Evolutionary conservation across 306 rosid genomes (phyloP), one percentile per base, ranked within the genome.

Genomic region (Citrullus mucosospermus): DNA sequence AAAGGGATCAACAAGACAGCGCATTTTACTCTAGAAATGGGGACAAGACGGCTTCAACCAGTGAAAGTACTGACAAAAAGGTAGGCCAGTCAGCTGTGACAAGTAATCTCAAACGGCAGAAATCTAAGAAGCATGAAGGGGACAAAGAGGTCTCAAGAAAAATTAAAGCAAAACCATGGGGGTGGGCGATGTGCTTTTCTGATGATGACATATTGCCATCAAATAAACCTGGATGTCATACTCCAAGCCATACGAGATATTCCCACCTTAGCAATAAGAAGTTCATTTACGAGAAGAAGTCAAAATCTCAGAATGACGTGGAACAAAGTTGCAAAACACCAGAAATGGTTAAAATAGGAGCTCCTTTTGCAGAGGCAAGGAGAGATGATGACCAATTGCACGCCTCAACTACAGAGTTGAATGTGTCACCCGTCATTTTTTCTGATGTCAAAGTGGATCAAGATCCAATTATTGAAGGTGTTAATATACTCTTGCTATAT

Each of bases 401-500:
- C 15, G 38, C 22, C 78, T 22, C 58, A 53, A 82, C 78, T 59
- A 61, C 82, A 74, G 79, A 78, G 71, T 38, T 9, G 75, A 74
- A n/a, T 30, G 61, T 78, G 71, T 79, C 81, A 56, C 39, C 60
- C 63, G 58, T 68, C 83, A 62, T 28, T 84, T 58, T 70, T 78
- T 61, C 60, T 13, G 50, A 76, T 36, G 79, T 53, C 80, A 75
- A 81, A 79, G 41, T 83, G 68, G 54, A 83, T 81, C n/a, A 66
- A 82, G 67, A 50, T 78, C 77, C 39, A 83, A 20, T 32, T 54
- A 16, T 74, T 34, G 78, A 74, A 83, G 97, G 97, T 93, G 80
- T 70, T 51, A 70, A 74, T 58, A 32, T 78, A 48, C 41, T 82
- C 48, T 68, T 60, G 44, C 72, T 77, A 17, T 79, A 81, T 87